Evolutionary conservation across 306 rosid species (phyloP).

Genomic region (Lathyrus oleraceus): DNA sequence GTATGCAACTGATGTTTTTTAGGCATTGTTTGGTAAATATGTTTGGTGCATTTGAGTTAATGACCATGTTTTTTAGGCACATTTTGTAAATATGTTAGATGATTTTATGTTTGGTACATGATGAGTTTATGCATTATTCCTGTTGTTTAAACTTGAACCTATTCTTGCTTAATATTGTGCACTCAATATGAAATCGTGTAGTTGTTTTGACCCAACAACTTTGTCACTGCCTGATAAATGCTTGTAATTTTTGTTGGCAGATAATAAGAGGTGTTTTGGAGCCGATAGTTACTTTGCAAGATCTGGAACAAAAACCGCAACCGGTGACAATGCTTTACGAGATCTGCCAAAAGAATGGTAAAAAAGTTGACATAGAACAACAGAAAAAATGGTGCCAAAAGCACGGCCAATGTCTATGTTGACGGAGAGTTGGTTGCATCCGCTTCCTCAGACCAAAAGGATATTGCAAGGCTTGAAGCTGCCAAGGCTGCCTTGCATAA

Average conservation of each 20-base stretch:
- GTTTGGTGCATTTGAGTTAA: no score
- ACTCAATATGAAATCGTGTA: background rate
- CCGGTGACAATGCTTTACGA: constrained; percentile 62
- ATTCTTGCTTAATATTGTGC: background rate
- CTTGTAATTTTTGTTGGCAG: constrained; percentile 10
- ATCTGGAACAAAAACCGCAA: constrained; percentile 57
- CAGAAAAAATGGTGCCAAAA: constrained; percentile 44
- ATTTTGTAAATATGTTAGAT: no score
- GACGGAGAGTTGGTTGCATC: constrained; percentile 56
- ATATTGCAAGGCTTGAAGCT: constrained; percentile 60
- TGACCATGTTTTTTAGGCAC: no score
- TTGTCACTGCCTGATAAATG: background rate
- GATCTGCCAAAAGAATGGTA: constrained; percentile 69
- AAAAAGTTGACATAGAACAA: constrained; percentile 46
- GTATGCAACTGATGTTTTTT: no score
- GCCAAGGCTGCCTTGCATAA: constrained; percentile 65
- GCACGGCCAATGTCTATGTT: constrained; percentile 50
- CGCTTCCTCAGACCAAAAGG: constrained; percentile 59
- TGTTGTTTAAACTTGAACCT: background rate
- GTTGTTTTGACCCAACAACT: background rate
- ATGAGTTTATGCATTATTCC: background rate
- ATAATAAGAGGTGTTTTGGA: constrained; percentile 64
- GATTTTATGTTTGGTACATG: background rate
- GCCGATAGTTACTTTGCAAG: constrained; percentile 60
- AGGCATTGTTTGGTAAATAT: no score